Evolutionary conservation across 768 basidiomycete genomes (phyloP).

Genomic region (Podaxis rugospora): DNA sequence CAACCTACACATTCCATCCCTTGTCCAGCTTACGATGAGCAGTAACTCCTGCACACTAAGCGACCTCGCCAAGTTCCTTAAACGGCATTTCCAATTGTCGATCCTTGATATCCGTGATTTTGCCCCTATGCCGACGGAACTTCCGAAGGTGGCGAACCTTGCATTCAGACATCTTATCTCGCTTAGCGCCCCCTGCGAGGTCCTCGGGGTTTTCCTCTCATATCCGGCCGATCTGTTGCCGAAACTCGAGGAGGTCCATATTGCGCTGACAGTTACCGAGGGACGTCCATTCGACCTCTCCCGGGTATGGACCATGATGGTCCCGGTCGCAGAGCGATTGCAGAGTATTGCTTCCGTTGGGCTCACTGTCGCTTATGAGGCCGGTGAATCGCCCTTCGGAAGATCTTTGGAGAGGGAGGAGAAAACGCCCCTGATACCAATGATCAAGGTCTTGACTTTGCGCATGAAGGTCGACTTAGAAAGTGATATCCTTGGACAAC

Average conservation of each 20-base stretch:
- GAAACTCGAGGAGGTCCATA: constrained; percentile 1
- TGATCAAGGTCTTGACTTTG: constrained; percentile 2
- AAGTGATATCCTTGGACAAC: constrained; percentile 1
- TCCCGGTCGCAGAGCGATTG: neutral
- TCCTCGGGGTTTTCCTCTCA: constrained; percentile 3
- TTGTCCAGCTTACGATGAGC: constrained; percentile 3
- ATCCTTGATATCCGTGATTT: constrained; percentile 10
- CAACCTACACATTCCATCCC: constrained; percentile 5
- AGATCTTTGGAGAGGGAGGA: neutral
- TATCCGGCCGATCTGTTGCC: constrained; percentile 3
- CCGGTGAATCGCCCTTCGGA: constrained; percentile 9
- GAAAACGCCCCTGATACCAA: neutral
- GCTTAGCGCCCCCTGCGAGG: neutral
- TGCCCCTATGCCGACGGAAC: constrained; percentile 5
- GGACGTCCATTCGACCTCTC: constrained; percentile 2
- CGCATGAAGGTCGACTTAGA: constrained; percentile 3
- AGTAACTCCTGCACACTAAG: constrained; percentile 6
- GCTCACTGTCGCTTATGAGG: constrained; percentile 1
- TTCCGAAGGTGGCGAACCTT: constrained; percentile 1
- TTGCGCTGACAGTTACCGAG: constrained; percentile 1
- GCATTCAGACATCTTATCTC: constrained; percentile 3
- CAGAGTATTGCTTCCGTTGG: neutral
- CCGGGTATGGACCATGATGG: neutral
- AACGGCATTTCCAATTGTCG: constrained; percentile 7
- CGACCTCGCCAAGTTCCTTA: constrained; percentile 8